Conservation (phyloP, 805 yeast species). For the Teunomyces cretensis region DNA sequence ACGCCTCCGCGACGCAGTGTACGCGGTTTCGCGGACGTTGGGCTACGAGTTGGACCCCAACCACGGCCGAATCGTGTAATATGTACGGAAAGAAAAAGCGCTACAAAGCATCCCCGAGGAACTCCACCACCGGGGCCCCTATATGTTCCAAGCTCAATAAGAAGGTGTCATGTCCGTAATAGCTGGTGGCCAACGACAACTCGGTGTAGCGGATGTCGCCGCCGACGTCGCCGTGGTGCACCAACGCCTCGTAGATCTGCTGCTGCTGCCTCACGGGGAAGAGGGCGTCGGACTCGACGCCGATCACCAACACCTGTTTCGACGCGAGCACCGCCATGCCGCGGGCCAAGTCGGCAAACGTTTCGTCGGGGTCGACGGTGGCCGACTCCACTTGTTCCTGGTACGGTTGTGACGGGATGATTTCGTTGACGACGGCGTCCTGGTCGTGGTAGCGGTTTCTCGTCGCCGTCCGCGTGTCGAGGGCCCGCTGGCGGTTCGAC, state of each 20-base stretch:
- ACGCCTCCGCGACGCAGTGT: constrained; percentile 46
- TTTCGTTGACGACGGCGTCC: constrained; percentile 4
- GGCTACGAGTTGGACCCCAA: constrained; percentile 59
- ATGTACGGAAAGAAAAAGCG: neutral
- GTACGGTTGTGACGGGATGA: constrained; percentile 53
- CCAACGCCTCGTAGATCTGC: constrained; percentile 67
- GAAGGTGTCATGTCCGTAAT: constrained; percentile 92
- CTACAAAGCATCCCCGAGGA: constrained; percentile 45
- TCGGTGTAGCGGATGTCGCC: constrained; percentile 60
- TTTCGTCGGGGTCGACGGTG: constrained; percentile 52
- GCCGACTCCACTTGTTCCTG: constrained; percentile 49
- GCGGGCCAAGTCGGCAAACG: constrained; percentile 56
- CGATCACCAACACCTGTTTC: constrained; percentile 72
- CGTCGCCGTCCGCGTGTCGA: constrained; percentile 38
- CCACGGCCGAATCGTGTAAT: constrained; percentile 48
- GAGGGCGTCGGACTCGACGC: constrained; percentile 89
- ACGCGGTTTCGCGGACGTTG: constrained; percentile 48
- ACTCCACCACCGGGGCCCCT: constrained; percentile 70
- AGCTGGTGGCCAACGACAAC: constrained; percentile 70
- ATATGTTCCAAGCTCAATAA: constrained; percentile 74
- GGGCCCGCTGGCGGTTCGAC: constrained; percentile 46
- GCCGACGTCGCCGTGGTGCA: constrained; percentile 24
- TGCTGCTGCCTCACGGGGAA: constrained; percentile 95
- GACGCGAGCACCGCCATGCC: constrained; percentile 67
- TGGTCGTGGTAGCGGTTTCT: no score